Evolutionary conservation across 1,284 basidiomycete species (phyloP).

Genomic region (Melampsora larici-populina): DNA sequence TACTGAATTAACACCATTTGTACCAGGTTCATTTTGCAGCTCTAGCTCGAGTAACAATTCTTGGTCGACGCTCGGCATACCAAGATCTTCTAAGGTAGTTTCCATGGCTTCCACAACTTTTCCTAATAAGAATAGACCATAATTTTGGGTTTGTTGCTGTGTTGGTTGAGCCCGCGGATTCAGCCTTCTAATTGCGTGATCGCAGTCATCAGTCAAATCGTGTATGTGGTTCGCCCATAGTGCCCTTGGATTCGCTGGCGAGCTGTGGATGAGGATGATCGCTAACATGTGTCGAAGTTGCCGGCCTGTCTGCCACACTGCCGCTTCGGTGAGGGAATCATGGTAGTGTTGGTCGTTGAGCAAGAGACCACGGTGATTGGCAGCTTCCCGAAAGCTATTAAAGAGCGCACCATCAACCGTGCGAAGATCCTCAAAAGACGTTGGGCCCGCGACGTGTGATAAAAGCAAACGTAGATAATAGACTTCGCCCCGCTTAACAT

Average conservation of each 20-base stretch:
- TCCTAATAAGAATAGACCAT: no score
- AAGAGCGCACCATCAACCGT: neutral
- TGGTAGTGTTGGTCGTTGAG: neutral
- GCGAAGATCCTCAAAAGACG: neutral
- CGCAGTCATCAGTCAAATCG: neutral
- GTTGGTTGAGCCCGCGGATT: no score
- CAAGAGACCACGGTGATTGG: neutral
- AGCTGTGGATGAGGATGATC: slow-evolving; percentile 1
- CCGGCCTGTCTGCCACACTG: neutral
- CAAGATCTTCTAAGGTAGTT: no score
- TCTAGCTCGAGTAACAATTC: no score
- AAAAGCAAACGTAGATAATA: neutral
- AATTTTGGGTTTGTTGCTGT: no score
- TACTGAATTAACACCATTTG: no score
- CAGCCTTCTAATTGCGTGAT: no score
- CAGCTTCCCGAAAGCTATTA: neutral
- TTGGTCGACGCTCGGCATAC: no score
- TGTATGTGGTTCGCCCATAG: neutral
- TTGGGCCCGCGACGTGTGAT: neutral
- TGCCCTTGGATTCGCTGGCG: neutral
- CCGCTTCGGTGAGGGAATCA: neutral
- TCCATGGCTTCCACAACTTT: no score
- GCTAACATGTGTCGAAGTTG: neutral
- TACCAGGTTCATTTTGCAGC: no score
- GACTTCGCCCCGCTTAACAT: neutral